Conservation (phyloP, 129 eudicot species). For the Flaveria sonorensis region DNA sequence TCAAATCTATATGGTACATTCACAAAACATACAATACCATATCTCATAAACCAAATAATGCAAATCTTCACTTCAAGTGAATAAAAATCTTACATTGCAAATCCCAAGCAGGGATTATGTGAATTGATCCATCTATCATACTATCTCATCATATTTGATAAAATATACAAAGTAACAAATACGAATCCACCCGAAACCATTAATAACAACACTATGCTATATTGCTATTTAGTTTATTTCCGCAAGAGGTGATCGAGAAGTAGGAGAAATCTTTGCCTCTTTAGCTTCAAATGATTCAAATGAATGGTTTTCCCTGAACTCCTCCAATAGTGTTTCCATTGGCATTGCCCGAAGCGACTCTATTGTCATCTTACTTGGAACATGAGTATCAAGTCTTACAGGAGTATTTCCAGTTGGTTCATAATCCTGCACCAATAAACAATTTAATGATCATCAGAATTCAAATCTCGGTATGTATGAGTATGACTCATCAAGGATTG, state of each 20-base stretch:
- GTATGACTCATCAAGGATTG: neutral
- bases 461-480: neutral
- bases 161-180: slow-evolving; percentile 47
- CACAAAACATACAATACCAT: neutral
- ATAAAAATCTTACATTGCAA: slow-evolving; percentile 27
- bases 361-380: slow-evolving; percentile 72
- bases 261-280: slow-evolving; percentile 52
- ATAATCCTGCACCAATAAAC: slow-evolving; percentile 59
- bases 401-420: slow-evolving; percentile 92
- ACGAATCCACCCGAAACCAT: slow-evolving; percentile 13
- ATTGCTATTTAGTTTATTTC: slow-evolving; percentile 50
- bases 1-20: neutral
- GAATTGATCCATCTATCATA: slow-evolving; percentile 19
- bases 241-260: slow-evolving; percentile 67
- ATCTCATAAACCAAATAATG: neutral
- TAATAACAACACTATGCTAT: neutral
- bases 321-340: slow-evolving; percentile 69
- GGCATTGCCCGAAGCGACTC: slow-evolving; percentile 89
- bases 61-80: neutral
- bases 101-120: slow-evolving; percentile 75
- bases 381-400: slow-evolving; percentile 58
- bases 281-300: slow-evolving; percentile 53
- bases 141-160: slow-evolving; percentile 21
- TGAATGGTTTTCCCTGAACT: slow-evolving; percentile 80
- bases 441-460: neutral